Evolutionary conservation across 257 asterid species (phyloP).

Genomic region (Penstemon barbatus): DNA sequence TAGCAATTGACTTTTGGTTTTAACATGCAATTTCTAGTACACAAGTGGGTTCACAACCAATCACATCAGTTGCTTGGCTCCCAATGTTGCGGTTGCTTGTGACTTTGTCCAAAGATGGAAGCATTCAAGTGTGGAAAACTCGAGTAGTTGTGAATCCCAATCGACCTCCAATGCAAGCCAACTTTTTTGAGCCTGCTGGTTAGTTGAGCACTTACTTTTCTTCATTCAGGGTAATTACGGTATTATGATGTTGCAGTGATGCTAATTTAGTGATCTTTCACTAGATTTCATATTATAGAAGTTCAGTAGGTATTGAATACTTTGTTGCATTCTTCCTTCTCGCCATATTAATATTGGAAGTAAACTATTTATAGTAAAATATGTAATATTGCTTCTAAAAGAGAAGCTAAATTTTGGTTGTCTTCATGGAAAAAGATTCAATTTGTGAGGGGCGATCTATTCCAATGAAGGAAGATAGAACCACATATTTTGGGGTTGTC

Average conservation of each 20-base stretch:
- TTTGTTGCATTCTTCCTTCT: slow-evolving; percentile 12
- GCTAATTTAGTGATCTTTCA: slow-evolving; percentile 24
- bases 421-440: slow-evolving; percentile 24
- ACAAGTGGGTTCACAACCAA: slow-evolving; percentile 99
- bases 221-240: slow-evolving; percentile 23
- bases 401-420: not conserved
- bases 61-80: slow-evolving; percentile 89
- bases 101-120: slow-evolving; percentile 94
- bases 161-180: slow-evolving; percentile 90
- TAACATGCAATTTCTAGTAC: slow-evolving; percentile 63
- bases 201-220: slow-evolving; percentile 40
- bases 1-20: slow-evolving; percentile 28
- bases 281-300: slow-evolving; percentile 21
- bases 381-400: not conserved
- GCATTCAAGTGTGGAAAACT: slow-evolving; percentile 96
- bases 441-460: slow-evolving; percentile 16
- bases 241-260: slow-evolving; percentile 10
- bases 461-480: slow-evolving; percentile 16
- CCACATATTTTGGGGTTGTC: slow-evolving; percentile 14
- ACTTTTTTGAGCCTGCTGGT: slow-evolving; percentile 98
- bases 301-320: slow-evolving; percentile 20
- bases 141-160: slow-evolving; percentile 80
- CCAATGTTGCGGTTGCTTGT: slow-evolving; percentile 83
- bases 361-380: not conserved
- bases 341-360: slow-evolving; percentile 11